Conservation (phyloP, 192 early-diverging fungal species). For the Endogone sp. region DNA sequence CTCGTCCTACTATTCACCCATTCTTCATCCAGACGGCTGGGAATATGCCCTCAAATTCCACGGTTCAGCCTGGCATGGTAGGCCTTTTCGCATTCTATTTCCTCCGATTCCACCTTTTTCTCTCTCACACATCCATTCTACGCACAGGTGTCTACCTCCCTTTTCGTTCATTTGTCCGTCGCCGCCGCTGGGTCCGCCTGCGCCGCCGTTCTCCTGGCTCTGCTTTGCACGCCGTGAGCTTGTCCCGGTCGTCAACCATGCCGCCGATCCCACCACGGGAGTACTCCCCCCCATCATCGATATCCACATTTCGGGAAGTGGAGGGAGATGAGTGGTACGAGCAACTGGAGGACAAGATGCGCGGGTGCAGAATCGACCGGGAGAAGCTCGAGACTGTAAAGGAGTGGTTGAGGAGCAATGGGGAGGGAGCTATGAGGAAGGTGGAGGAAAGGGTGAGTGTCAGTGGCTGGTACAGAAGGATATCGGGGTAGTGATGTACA, state of each 20-base stretch:
- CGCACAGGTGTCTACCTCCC: constrained; percentile 34
- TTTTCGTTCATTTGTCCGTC: constrained; percentile 50
- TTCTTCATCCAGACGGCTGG: constrained; percentile 37
- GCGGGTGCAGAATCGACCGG: neutral
- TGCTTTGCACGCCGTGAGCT: neutral
- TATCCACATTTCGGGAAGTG: neutral
- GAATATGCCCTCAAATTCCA: constrained; percentile 51
- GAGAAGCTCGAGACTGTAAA: neutral
- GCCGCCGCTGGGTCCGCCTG: constrained; percentile 46
- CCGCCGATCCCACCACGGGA: too few relatives aligned
- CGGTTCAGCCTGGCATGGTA: constrained; percentile 51
- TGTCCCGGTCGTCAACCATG: neutral
- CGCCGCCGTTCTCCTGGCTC: neutral
- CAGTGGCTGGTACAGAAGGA: too few relatives aligned
- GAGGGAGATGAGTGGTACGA: neutral
- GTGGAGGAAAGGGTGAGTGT: too few relatives aligned
- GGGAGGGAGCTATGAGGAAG: neutral
- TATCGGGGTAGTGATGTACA: too few relatives aligned
- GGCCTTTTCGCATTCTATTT: neutral
- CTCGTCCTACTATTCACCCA: neutral
- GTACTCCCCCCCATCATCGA: neutral
- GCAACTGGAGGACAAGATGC: neutral
- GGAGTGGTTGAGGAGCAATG: neutral
- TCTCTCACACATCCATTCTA: neutral
- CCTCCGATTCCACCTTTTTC: neutral